Conservation (phyloP, 768 basidiomycete species). For the Serendipita sp. region DNA sequence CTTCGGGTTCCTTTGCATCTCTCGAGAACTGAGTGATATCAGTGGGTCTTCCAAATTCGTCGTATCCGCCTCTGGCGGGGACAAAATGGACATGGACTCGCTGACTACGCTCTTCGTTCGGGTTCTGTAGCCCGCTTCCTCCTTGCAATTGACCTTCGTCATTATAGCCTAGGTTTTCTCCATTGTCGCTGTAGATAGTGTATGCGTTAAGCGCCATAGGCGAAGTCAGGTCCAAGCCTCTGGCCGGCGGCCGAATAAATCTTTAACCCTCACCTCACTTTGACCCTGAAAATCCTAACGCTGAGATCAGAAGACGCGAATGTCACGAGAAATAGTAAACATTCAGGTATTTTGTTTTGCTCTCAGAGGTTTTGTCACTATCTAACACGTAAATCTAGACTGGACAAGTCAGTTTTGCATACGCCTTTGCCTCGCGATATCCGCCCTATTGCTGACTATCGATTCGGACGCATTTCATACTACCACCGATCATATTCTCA, state of each 20-base stretch:
- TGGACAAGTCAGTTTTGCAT: not conserved
- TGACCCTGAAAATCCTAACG: not conserved
- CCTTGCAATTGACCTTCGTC: not conserved
- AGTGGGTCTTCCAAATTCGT: not conserved
- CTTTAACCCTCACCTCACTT: not conserved
- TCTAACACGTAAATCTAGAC: not conserved
- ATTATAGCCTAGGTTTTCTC: not conserved
- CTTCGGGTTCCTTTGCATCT: not conserved
- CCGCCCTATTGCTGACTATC: not conserved
- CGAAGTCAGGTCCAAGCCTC: not conserved
- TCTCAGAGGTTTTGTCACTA: not conserved
- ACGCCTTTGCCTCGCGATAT: constrained; percentile 4
- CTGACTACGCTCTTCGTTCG: no score
- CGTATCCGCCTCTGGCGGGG: not conserved
- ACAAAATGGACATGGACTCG: not conserved
- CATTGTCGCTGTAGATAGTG: not conserved
- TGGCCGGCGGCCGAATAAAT: not conserved
- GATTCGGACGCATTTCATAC: not conserved
- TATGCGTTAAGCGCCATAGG: not conserved
- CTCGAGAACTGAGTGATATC: not conserved
- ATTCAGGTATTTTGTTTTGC: constrained; percentile 36
- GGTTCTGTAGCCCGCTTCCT: not conserved
- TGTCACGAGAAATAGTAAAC: constrained; percentile 60
- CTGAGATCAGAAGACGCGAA: not conserved
- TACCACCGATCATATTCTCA: constrained; percentile 5